Evolutionary conservation across 148 eudicot genomes (phyloP).

Genomic region (Cornus controversa): DNA sequence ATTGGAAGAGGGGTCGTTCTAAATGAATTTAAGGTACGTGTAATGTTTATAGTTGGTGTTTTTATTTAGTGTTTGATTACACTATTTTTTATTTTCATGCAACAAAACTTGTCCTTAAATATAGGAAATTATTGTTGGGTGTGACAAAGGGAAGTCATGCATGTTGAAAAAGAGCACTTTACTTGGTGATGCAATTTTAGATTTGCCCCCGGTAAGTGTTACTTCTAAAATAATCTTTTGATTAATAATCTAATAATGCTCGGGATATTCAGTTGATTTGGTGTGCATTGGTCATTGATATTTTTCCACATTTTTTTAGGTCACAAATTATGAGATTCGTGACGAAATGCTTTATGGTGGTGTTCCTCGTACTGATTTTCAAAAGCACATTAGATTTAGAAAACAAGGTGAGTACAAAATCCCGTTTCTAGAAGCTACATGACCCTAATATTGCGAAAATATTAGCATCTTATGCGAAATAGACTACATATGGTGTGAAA

Average conservation of each 20-base stretch:
- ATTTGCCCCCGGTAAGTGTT: slow-evolving; percentile 28
- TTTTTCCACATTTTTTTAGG: slow-evolving; percentile 13
- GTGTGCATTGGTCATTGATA: background rate
- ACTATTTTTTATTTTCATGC: background rate
- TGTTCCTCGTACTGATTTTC: slow-evolving; percentile 26
- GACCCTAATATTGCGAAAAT: background rate
- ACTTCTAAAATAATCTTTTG: background rate
- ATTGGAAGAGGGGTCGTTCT: slow-evolving; percentile 23
- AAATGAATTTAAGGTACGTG: slow-evolving; percentile 25
- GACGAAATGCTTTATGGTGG: slow-evolving; percentile 33
- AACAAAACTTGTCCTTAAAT: background rate
- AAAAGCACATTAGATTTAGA: slow-evolving; percentile 20
- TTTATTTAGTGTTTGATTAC: background rate
- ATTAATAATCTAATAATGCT: background rate
- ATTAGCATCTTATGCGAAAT: background rate
- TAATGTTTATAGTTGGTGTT: background rate
- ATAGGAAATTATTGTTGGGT: slow-evolving; percentile 22
- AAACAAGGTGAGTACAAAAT: slow-evolving; percentile 24
- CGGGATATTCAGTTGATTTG: background rate
- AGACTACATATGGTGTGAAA: background rate
- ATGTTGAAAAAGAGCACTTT: slow-evolving; percentile 16
- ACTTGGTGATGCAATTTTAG: slow-evolving; percentile 37
- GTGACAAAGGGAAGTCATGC: slow-evolving; percentile 12
- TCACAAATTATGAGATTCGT: slow-evolving; percentile 18
- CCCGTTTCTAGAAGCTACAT: background rate